A percentile compares a stretch with the other conserved stretches of the same genome.
Conservation (phyloP, 192 early-diverging fungal genomes). For the Coemansia sp. region DNA sequence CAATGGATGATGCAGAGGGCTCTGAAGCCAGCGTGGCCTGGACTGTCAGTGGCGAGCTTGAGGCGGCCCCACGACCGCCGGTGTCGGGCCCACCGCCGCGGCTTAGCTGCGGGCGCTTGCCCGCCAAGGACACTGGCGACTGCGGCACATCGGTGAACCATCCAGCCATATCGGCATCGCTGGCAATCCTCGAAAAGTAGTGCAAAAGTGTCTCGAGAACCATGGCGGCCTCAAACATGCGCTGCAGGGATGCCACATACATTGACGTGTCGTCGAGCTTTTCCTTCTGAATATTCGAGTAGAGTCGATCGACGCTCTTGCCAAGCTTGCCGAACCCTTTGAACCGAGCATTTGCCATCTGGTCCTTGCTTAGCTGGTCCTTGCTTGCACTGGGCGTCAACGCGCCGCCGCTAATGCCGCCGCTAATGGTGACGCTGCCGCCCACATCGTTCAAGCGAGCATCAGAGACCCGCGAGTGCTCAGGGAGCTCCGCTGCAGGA, state of each 20-base stretch:
- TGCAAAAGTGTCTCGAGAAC: conserved; percentile 35
- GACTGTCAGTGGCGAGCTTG: conserved; percentile 24
- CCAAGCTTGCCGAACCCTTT: conserved; percentile 54
- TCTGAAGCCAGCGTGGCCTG: conserved; percentile 38
- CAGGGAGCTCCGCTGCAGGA: conserved; percentile 30
- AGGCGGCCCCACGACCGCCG: conserved; percentile 13
- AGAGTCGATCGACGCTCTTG: conserved; percentile 57
- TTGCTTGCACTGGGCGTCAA: conserved; percentile 18
- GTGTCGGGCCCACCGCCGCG: conserved; percentile 19
- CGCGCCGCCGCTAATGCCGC: conserved; percentile 11
- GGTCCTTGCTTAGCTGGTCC: conserved; percentile 53
- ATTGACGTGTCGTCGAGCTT: conserved; percentile 52
- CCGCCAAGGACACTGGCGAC: conserved; percentile 39
- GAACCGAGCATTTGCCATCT: conserved; percentile 50
- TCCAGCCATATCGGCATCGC: conserved; percentile 48
- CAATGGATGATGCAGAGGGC: conserved; percentile 37
- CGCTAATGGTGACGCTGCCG: conserved; percentile 13
- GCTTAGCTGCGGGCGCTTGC: conserved; percentile 24
- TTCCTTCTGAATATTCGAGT: conserved; percentile 58
- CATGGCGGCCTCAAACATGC: conserved; percentile 51
- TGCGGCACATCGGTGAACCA: conserved; percentile 52
- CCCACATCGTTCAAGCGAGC: conserved; percentile 12
- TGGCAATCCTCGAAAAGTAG: conserved; percentile 54
- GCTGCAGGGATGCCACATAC: conserved; percentile 48
- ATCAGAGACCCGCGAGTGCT: conserved; percentile 22